Base-by-base conservation (phyloP, 768 basidiomycete species). In the Boletus tylopilopsis region DNA sequence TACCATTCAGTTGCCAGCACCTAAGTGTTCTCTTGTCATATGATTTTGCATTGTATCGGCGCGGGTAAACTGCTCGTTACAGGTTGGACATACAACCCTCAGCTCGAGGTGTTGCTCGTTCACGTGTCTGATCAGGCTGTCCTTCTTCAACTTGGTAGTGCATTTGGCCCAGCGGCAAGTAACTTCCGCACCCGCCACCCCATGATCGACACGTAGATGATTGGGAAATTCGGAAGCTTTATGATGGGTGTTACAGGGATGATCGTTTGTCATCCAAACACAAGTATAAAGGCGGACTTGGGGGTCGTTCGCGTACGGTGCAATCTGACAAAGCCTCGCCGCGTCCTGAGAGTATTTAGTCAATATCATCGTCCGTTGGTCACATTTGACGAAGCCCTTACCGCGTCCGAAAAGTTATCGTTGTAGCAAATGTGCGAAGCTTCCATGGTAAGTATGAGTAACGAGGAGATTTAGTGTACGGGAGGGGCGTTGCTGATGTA, bases 61-160 rank as follows among this genome's bases (percentile, higher is more conserved):
- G 21, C 67, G 65, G 5, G 67, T 63, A 47, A 67, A 67, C 25
- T 30, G 42, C 15, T 60, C 59, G 5, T 22, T 2, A 25, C 66
- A 69, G 16, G 37, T 15, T 7, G 52, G 38, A 42, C 65, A 68
- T 4, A 7, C 0, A 25, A 54, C 47, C 35, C n/a, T 58, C 22
- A 40, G 32, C 40, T 51, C 49, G 18, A 67, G 54, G 21, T 67
- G 66, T 25, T 23, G 51, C 34, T 67, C 66, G 22, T 55, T 55
- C 16, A 67, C 39, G 16, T 69, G 66, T 15, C 67, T 54, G 25
- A 47, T 25, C 13, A 67, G 23, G 19, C 67, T 65, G 49, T 67
- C 65, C 34, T 44, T 67, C 21, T 52, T 69, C 63, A 69, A 61
- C 0, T 38, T 43, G 10, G 23, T 0, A 4, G 3, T 19, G 24